phyloP scores from a whole-genome alignment of 768 basidiomycete species.

The Pleurotus cornucopiae region DNA sequence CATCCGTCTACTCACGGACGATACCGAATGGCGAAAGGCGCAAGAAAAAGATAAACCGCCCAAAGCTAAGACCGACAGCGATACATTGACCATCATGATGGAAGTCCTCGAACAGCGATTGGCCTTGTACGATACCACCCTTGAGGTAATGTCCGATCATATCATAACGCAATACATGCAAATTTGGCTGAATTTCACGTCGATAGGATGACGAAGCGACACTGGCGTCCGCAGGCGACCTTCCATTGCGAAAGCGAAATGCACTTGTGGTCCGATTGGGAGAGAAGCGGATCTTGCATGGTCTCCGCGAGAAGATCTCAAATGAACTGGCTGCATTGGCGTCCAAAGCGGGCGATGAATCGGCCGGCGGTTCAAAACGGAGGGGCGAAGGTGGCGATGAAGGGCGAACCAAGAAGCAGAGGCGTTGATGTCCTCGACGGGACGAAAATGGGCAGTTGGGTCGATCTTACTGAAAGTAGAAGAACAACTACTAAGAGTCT shows the following conservation, averaged over 20 bases:
- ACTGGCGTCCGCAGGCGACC: constrained; percentile 25
- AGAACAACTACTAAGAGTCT: too few relatives aligned
- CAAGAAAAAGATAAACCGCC: constrained; percentile 67
- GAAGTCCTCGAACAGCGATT: constrained; percentile 49
- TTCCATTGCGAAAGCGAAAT: constrained; percentile 45
- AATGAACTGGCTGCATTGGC: background rate
- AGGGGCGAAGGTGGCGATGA: background rate
- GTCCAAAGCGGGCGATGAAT: background rate
- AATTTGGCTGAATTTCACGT: background rate
- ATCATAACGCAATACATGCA: background rate
- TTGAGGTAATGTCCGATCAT: constrained; percentile 41
- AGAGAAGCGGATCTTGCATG: constrained; percentile 66
- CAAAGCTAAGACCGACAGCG: constrained; percentile 56
- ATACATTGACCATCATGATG: constrained; percentile 41
- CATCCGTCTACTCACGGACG: constrained; percentile 54
- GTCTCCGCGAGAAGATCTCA: constrained; percentile 19
- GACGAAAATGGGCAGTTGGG: too few relatives aligned
- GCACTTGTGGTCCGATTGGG: constrained; percentile 75
- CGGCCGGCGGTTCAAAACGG: background rate
- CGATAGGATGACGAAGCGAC: constrained; percentile 48
- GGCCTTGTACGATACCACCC: constrained; percentile 49
- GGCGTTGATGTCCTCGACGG: background rate
- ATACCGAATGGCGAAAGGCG: constrained; percentile 56
- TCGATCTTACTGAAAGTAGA: too few relatives aligned
- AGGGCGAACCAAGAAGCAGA: background rate